Evolutionary conservation across 148 eudicot genomes (phyloP), one percentile per base, ranked within the genome.

Genomic region (Agrostemma githago): DNA sequence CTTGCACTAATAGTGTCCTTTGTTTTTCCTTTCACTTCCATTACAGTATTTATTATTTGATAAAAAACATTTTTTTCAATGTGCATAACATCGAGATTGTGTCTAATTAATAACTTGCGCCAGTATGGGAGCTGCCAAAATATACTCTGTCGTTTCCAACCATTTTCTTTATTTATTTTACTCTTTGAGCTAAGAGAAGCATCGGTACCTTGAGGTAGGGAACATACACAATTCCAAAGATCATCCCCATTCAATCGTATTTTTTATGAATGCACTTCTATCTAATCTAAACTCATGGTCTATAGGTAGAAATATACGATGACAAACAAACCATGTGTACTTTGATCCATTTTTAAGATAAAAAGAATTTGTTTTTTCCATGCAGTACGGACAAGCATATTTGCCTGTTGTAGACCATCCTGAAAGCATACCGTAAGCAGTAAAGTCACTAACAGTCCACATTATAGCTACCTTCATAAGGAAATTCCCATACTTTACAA

Each of bases 251-350:
- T 37, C 74, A 2, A 53, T 63, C 40, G 1, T 70, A 70, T 70
- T 54, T 54, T 70, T 70, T 0, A 4, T 5, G 19, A 70, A 70
- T 19, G 26, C 62, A 54, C 20, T 54, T 14, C 40, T 15, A 19
- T 43, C 60, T 37, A 16, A 12, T 8, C 71, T 15, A 53, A 71
- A 71, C 0, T 46, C 53, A 38, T 77, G 79, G 16, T 63, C 44
- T 6, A 6, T 4, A 1, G 56, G 43, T 8, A 77, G 17, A 53
- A 59, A 71, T 43, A 39, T 7, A 6, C 61, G 34, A 51, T 59
- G 16, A 14, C 60, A 34, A 40, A 67, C 60, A 44, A 46, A 48
- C 74, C 70, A 77, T 14, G 62, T 48, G 34, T 26, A 26, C 34
- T 26, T 26, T 26, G 34, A 26, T 26, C 34, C 34, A 26, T 26